A percentile compares a stretch with the other conserved stretches of the same genome.
These are phyloP conservation scores for Colletotrichum melonis DNA, from an alignment of 2,329 filamentous ascomycete genomes.

Conservation along the genomic window DNA sequence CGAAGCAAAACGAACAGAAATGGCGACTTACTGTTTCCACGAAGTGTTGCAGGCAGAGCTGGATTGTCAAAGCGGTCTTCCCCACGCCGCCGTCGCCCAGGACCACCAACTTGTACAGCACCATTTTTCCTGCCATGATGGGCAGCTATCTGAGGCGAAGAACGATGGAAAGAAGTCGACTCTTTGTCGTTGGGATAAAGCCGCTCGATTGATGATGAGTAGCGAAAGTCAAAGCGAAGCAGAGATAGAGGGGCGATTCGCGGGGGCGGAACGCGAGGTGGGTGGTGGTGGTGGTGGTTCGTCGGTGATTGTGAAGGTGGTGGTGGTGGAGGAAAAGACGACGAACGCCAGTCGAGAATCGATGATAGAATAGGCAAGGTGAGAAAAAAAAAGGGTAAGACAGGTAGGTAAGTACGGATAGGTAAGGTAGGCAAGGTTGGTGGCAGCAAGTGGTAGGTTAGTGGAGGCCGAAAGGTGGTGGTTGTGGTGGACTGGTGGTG, in stretches of 20 bases:
- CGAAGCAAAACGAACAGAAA: not conserved
- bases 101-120: conserved; percentile 95
- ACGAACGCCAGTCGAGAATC: conserved; percentile 25
- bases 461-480: not conserved
- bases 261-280: conserved; percentile 28
- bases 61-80: conserved; percentile 93
- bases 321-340: conserved; percentile 37
- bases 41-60: conserved; percentile 98
- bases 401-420: conserved; percentile 13
- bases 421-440: not conserved
- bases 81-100: conserved; percentile 93
- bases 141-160: conserved; percentile 33
- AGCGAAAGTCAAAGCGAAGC: conserved; percentile 13
- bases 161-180: conserved; percentile 33
- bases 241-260: conserved; percentile 26
- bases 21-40: conserved; percentile 81
- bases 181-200: conserved; percentile 4
- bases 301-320: conserved; percentile 38
- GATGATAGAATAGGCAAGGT: conserved; percentile 33
- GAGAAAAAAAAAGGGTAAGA: conserved; percentile 20
- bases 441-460: not conserved
- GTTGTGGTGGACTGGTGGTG: not conserved
- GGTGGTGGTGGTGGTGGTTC: conserved; percentile 31
- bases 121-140: conserved; percentile 92
- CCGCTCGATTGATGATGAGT: conserved; percentile 28